phyloP scores from a whole-genome alignment of 2,329 filamentous ascomycete genomes.

The Alternaria tenuissima region DNA sequence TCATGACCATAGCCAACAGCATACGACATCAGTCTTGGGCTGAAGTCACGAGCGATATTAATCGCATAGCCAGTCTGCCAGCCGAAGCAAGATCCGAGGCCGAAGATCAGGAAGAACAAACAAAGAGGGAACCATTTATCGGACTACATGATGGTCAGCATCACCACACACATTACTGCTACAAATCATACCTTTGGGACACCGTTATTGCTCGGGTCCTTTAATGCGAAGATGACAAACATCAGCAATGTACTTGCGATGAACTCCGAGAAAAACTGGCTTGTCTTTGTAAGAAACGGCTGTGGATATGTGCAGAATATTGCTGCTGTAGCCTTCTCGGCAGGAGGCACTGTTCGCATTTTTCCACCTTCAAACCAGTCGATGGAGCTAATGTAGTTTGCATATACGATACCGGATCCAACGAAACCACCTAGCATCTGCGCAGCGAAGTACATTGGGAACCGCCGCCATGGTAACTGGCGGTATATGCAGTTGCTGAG shows the following conservation, averaged over 20 bases:
- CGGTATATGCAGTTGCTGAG: constrained; percentile 74
- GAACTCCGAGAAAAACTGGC: constrained; percentile 77
- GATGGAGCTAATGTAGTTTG: constrained; percentile 64
- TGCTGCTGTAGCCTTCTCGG: constrained; percentile 68
- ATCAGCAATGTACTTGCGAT: constrained; percentile 72
- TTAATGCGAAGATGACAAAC: constrained; percentile 75
- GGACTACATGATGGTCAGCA: constrained; percentile 6
- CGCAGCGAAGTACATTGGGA: constrained; percentile 72
- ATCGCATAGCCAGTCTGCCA: constrained; percentile 82
- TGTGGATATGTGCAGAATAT: constrained; percentile 79
- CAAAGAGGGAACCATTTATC: constrained; percentile 60
- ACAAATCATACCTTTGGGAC: constrained; percentile 38
- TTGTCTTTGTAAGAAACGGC: constrained; percentile 69
- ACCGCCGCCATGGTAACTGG: constrained; percentile 72
- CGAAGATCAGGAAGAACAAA: constrained; percentile 77
- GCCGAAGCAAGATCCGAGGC: constrained; percentile 75
- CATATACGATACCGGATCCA: constrained; percentile 58
- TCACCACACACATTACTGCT: fast-evolving
- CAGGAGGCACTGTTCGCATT: constrained; percentile 68
- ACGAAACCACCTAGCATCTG: constrained; percentile 73
- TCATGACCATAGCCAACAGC: constrained; percentile 72
- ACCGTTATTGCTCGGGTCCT: constrained; percentile 60
- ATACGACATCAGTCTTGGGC: constrained; percentile 71
- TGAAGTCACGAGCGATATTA: constrained; percentile 76
- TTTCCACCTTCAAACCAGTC: constrained; percentile 67